These are phyloP conservation scores for Cocos nucifera DNA, from an alignment of 176 grass and related monocot genomes.

Conservation along the genomic window DNA sequence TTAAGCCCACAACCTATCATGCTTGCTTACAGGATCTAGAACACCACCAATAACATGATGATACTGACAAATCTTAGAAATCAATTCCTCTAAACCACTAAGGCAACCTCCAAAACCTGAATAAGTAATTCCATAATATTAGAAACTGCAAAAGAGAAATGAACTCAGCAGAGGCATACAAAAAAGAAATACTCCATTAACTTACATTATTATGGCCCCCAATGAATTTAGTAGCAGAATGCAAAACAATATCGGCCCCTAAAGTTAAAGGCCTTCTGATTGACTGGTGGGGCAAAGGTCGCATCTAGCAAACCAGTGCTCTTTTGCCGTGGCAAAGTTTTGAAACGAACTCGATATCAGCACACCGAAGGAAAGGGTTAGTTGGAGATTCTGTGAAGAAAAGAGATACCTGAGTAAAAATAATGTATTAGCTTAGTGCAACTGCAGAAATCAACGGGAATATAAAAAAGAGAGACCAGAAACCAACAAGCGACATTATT, in stretches of 20 bases:
- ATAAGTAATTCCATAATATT: too few species aligned
- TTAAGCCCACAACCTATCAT: too few species aligned
- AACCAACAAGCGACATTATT: not conserved
- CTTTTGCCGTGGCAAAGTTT: conserved; percentile 92
- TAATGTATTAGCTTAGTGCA: not conserved
- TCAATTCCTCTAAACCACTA: not conserved
- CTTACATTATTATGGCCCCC: too few species aligned
- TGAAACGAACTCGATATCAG: conserved; percentile 84
- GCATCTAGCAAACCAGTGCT: conserved; percentile 82
- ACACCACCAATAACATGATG: conserved; percentile 74
- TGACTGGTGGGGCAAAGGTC: conserved; percentile 93
- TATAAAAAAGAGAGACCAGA: too few species aligned
- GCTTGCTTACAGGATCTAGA: conserved; percentile 52
- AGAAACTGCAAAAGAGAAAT: too few species aligned
- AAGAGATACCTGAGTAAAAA: conserved; percentile 54
- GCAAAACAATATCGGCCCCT: not conserved
- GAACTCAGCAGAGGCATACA: too few species aligned
- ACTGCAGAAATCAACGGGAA: not conserved
- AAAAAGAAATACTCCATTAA: too few species aligned
- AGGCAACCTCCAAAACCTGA: too few species aligned
- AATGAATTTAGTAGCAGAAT: too few species aligned
- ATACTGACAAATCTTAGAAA: conserved; percentile 45
- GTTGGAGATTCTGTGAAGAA: conserved; percentile 98
- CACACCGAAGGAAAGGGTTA: conserved; percentile 95
- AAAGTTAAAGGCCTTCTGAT: conserved; percentile 96